phyloP scores from a whole-genome alignment of 1,139 yeast genomes.

The Scheffersomyces titani region DNA sequence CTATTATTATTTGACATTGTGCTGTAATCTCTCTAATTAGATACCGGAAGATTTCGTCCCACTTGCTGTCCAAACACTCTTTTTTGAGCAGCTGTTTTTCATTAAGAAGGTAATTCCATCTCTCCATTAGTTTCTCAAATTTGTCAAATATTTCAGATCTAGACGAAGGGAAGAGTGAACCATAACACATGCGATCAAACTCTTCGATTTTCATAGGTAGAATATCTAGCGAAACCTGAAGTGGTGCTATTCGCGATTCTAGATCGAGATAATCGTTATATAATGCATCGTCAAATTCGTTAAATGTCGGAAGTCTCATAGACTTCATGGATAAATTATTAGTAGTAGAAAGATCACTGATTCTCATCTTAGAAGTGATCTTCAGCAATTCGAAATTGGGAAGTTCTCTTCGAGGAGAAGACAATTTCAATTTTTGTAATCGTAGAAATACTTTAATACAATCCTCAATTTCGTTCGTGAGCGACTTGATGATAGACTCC shows the following conservation, averaged over 20 bases:
- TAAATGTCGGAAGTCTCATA: slow-evolving; percentile 34
- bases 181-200: slow-evolving; percentile 9
- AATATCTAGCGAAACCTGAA: slow-evolving; percentile 49
- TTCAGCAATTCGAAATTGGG: slow-evolving; percentile 43
- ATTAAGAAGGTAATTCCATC: slow-evolving; percentile 40
- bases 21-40: slow-evolving; percentile 40
- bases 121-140: slow-evolving; percentile 27
- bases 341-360: slow-evolving; percentile 23
- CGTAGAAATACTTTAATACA: slow-evolving; percentile 42
- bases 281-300: slow-evolving; percentile 27
- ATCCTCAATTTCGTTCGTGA: slow-evolving; percentile 50
- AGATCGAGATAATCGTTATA: slow-evolving; percentile 32
- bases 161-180: slow-evolving; percentile 5
- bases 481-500: slow-evolving; percentile 50
- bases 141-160: slow-evolving; percentile 5
- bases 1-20: slow-evolving; percentile 27
- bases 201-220: slow-evolving; percentile 30
- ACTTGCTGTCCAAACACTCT: slow-evolving; percentile 53
- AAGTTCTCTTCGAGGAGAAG: slow-evolving; percentile 44
- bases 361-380: slow-evolving; percentile 40
- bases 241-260: slow-evolving; percentile 45
- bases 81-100: slow-evolving; percentile 42
- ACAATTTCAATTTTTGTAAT: slow-evolving; percentile 39
- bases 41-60: slow-evolving; percentile 54
- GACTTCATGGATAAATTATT: slow-evolving; percentile 18